phyloP scores from a whole-genome alignment of 192 early-diverging fungal genomes.

The Coemansia sp. region DNA sequence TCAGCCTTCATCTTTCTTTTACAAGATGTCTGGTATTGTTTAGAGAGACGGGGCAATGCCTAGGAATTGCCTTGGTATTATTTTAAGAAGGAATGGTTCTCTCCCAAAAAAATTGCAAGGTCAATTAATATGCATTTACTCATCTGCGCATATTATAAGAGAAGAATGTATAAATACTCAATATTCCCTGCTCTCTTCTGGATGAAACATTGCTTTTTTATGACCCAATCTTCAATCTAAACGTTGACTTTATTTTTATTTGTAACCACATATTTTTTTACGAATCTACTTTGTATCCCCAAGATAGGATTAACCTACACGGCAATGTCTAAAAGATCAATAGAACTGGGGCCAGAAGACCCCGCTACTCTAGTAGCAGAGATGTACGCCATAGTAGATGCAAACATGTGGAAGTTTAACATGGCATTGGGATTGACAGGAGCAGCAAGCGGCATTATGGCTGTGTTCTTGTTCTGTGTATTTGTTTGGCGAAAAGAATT shows the following conservation, averaged over 20 bases:
- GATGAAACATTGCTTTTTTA: not conserved
- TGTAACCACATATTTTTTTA: not conserved
- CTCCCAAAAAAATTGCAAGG: not conserved
- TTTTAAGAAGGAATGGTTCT: not conserved
- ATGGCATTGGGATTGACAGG: slow-evolving; percentile 6
- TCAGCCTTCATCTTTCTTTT: not conserved
- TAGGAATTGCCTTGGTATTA: not conserved
- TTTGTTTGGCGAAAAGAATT: slow-evolving; percentile 34
- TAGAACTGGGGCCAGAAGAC: slow-evolving; percentile 14
- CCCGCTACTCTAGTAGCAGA: not conserved
- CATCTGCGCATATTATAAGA: not conserved
- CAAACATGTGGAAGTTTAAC: not conserved
- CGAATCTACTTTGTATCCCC: not conserved
- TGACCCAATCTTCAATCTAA: not conserved
- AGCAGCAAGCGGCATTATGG: slow-evolving; percentile 14
- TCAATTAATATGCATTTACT: not conserved
- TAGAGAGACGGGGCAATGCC: not conserved
- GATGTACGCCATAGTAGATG: not conserved
- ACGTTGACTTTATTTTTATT: not conserved
- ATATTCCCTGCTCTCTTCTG: not conserved
- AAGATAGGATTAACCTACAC: not conserved
- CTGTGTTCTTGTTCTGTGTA: slow-evolving; percentile 13
- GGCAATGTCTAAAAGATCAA: not conserved
- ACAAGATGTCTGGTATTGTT: not conserved
- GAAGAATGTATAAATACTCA: not conserved